Conservation (phyloP, 2,329 filamentous ascomycete species). For the Zarea fungicola region DNA sequence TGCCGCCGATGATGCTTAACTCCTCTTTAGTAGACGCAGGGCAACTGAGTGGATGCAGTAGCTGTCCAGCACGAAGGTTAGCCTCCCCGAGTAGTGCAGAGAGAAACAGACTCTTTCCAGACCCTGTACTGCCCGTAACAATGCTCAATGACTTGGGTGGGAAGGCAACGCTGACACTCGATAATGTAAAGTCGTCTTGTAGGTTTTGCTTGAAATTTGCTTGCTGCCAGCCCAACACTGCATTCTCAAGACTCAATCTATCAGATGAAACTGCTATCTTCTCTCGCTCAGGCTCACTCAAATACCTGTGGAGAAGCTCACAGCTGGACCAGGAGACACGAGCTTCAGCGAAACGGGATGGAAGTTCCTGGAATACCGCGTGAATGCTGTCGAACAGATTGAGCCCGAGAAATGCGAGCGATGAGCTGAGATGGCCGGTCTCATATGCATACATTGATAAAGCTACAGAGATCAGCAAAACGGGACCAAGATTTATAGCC, state of each 20-base stretch:
- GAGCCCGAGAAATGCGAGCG: conserved; percentile 12
- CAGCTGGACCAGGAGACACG: conserved; percentile 12
- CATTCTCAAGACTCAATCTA: conserved; percentile 3
- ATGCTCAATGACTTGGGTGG: conserved; percentile 58
- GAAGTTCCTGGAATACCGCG: conserved; percentile 4
- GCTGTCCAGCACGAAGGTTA: conserved; percentile 53
- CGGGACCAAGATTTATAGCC: conserved; percentile 6
- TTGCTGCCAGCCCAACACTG: conserved; percentile 1
- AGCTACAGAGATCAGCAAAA: conserved; percentile 9
- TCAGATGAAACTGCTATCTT: not conserved
- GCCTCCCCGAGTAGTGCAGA: conserved; percentile 64
- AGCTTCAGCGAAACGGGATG: not conserved
- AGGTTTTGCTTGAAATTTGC: not conserved
- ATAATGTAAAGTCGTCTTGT: conserved; percentile 44
- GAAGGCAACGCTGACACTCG: conserved; percentile 54
- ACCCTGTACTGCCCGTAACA: conserved; percentile 64
- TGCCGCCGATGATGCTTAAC: not conserved
- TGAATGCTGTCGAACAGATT: conserved; percentile 13
- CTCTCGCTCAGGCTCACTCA: conserved; percentile 1
- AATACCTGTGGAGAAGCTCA: conserved; percentile 7
- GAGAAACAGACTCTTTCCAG: conserved; percentile 65
- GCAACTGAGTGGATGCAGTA: conserved; percentile 41
- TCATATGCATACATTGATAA: conserved; percentile 10
- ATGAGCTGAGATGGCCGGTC: conserved; percentile 6
- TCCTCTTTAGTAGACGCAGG: conserved; percentile 22